Evolutionary conservation across 371 early-diverging fungal species (phyloP).

Genomic region (Funneliformis caledonium): DNA sequence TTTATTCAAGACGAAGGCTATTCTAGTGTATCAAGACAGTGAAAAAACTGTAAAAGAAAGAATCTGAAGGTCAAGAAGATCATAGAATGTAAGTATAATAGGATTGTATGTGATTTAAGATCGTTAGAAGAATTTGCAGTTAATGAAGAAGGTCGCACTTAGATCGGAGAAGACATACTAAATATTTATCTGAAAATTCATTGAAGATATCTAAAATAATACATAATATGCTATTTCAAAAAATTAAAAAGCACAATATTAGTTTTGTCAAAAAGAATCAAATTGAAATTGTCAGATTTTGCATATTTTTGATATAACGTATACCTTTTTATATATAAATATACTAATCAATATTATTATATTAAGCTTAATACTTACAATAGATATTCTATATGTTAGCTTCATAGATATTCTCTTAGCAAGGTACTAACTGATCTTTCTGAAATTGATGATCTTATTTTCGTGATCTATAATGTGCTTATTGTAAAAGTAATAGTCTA

Average conservation of each 20-base stretch:
- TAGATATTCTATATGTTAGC: constrained; percentile 34
- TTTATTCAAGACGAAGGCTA: constrained; percentile 35
- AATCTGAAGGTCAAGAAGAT: constrained; percentile 8
- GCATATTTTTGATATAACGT: neutral
- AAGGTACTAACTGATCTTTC: constrained; percentile 27
- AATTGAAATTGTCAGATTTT: neutral
- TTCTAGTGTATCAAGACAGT: constrained; percentile 33
- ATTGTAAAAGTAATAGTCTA: constrained; percentile 32
- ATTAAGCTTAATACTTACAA: constrained; percentile 33
- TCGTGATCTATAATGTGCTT: constrained; percentile 26
- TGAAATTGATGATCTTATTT: constrained; percentile 38
- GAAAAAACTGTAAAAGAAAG: constrained; percentile 34
- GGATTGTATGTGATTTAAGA: constrained; percentile 20
- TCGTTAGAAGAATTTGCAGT: constrained; percentile 6
- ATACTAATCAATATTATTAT: neutral
- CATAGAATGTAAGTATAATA: constrained; percentile 28
- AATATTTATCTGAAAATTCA: constrained; percentile 32
- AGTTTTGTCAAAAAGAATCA: constrained; percentile 22
- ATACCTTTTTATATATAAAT: neutral
- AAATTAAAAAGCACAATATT: constrained; percentile 27
- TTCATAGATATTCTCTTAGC: constrained; percentile 31
- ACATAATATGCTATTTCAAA: constrained; percentile 35
- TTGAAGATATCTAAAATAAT: constrained; percentile 31
- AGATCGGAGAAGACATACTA: constrained; percentile 33
- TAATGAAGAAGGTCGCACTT: constrained; percentile 33